Conservation (phyloP, 441 rosid genomes). For the Theobroma grandiflorum region DNA sequence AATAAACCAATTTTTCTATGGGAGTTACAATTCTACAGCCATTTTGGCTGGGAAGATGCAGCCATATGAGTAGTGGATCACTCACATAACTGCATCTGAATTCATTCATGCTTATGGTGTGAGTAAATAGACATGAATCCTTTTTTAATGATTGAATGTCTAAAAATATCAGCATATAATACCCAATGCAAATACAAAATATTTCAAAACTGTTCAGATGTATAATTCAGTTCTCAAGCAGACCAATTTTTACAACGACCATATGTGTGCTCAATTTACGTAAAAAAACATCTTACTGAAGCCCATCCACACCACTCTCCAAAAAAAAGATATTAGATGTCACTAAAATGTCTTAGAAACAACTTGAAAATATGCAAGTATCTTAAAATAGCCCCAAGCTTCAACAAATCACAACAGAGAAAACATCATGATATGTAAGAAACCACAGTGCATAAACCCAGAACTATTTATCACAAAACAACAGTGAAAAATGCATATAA, state of each 20-base stretch:
- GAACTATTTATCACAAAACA: not conserved
- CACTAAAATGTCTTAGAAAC: not conserved
- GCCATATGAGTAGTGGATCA: not conserved
- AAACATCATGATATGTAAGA: slow-evolving; percentile 1
- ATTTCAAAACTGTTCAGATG: not conserved
- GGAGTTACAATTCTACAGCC: not conserved
- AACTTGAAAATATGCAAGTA: not conserved
- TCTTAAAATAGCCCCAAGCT: slow-evolving; percentile 4
- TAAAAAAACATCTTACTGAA: not conserved
- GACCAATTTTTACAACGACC: not conserved
- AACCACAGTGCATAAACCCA: not conserved
- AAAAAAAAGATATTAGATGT: not conserved
- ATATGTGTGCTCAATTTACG: not conserved
- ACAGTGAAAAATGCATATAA: not conserved
- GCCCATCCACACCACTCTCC: not conserved
- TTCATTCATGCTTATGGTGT: not conserved
- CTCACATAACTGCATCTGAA: not conserved
- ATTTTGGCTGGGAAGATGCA: not conserved
- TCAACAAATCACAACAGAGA: not conserved
- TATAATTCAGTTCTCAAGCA: slow-evolving; percentile 17
- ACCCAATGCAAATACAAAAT: not conserved
- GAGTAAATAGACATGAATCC: not conserved
- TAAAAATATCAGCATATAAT: not conserved
- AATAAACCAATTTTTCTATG: not conserved
- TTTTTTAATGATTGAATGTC: not conserved